phyloP scores from a whole-genome alignment of 495 filamentous ascomycete species.

The Penicillium diatomitis region DNA sequence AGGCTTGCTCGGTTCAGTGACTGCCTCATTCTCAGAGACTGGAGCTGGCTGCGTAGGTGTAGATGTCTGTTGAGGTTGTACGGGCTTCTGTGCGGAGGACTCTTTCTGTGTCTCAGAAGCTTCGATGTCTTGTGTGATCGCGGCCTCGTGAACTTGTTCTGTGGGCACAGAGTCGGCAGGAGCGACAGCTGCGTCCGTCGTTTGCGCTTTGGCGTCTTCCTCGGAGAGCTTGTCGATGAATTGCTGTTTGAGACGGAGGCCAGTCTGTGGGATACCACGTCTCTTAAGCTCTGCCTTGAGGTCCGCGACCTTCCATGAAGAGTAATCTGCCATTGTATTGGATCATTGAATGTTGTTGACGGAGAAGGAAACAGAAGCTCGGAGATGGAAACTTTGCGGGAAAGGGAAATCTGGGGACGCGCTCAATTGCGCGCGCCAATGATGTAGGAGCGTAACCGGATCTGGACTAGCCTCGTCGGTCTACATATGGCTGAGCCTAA shows the following conservation, averaged over 20 bases:
- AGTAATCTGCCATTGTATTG: constrained; percentile 39
- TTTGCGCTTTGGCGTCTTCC: constrained; percentile 26
- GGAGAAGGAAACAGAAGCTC: neutral
- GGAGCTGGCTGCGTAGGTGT: too few species aligned
- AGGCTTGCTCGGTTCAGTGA: too few species aligned
- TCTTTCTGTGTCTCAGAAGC: too few species aligned
- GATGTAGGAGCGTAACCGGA: constrained; percentile 19
- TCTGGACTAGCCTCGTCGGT: constrained; percentile 6
- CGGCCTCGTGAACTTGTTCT: too few species aligned
- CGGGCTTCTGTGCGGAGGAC: too few species aligned
- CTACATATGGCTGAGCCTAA: neutral
- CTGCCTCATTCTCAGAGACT: too few species aligned
- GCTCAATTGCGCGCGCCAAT: constrained; percentile 21
- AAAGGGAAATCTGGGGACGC: constrained; percentile 19
- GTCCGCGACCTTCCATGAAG: constrained; percentile 45
- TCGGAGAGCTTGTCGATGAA: constrained; percentile 39
- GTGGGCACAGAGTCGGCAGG: neutral
- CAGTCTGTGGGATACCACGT: constrained; percentile 42
- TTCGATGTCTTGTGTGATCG: too few species aligned
- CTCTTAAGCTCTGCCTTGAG: constrained; percentile 44
- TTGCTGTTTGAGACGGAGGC: constrained; percentile 40
- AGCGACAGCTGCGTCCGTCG: constrained; percentile 2
- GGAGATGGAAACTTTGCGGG: neutral
- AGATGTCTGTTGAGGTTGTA: too few species aligned
- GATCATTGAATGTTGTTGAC: constrained; percentile 1